phyloP scores from a whole-genome alignment of 2,329 filamentous ascomycete genomes.

The Alternaria arborescens region DNA sequence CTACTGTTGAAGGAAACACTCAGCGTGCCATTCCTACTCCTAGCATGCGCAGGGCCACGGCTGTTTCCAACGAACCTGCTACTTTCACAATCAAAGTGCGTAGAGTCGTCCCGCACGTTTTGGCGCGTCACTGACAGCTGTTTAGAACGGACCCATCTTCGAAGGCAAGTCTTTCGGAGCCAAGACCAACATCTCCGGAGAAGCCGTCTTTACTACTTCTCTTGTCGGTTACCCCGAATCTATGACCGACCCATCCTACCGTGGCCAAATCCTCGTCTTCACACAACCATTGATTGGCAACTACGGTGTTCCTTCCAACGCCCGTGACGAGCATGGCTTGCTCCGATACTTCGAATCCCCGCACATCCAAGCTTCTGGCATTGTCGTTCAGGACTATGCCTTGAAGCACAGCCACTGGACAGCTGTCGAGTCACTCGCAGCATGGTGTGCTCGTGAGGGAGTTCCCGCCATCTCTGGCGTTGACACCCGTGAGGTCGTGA shows the following conservation, averaged over 20 bases:
- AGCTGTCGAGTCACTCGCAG: constrained; percentile 87
- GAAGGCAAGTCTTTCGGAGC: constrained; percentile 96
- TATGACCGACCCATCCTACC: constrained; percentile 73
- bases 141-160: constrained; percentile 90
- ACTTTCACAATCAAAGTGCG: constrained; percentile 92
- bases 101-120: constrained; percentile 20
- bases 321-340: constrained; percentile 86
- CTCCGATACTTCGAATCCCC: constrained; percentile 98
- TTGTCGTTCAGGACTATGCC: constrained; percentile 95
- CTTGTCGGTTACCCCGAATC: constrained; percentile 97
- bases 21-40: constrained; percentile 71
- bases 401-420: constrained; percentile 98
- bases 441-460: constrained; percentile 97
- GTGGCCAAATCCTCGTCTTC: constrained; percentile 95
- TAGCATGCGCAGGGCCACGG: constrained; percentile 66
- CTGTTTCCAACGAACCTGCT: constrained; percentile 77
- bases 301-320: constrained; percentile 91
- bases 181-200: constrained; percentile 94
- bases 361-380: constrained; percentile 93
- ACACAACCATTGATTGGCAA: constrained; percentile 98
- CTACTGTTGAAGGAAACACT: constrained; percentile 74
- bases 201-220: constrained; percentile 98
- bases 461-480: constrained; percentile 96
- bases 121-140: constrained; percentile 44
- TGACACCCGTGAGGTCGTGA: constrained; percentile 96